These are phyloP conservation scores for Suillus variegatus DNA, from an alignment of 768 basidiomycete genomes.

Conservation along the genomic window DNA sequence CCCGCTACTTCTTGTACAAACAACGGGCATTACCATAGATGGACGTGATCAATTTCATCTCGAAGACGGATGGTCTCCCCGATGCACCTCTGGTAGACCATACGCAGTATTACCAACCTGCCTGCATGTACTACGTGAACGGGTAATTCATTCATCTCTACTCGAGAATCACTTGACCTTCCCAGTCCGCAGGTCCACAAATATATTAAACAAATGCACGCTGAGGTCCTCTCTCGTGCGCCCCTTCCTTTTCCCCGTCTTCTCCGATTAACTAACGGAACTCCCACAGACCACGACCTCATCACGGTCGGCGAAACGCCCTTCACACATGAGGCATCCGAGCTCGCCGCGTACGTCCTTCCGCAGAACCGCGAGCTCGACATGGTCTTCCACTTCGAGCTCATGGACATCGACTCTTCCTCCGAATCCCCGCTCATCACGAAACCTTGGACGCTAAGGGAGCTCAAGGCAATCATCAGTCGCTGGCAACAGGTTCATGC, in stretches of 20 bases:
- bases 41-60: conserved; percentile 72
- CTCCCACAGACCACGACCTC: conserved; percentile 48
- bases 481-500: conserved; percentile 59
- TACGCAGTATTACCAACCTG: conserved; percentile 53
- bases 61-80: conserved; percentile 62
- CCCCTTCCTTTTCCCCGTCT: conserved; percentile 15
- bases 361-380: conserved; percentile 61
- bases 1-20: not conserved
- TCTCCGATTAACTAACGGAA: not conserved
- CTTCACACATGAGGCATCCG: conserved; percentile 51
- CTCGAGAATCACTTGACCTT: conserved; percentile 2
- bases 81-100: conserved; percentile 63
- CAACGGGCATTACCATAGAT: conserved; percentile 39
- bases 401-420: conserved; percentile 58
- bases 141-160: conserved; percentile 41
- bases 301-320: conserved; percentile 70
- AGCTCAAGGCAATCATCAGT: conserved; percentile 47
- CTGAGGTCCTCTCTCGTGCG: conserved; percentile 57
- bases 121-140: conserved; percentile 55
- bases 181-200: conserved; percentile 65
- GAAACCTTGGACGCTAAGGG: conserved; percentile 51
- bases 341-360: conserved; percentile 57
- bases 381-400: conserved; percentile 67
- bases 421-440: conserved; percentile 41
- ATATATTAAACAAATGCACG: conserved; percentile 66